Conservation (phyloP, 176 grass and related monocot species). For the Aegilops longissima region DNA sequence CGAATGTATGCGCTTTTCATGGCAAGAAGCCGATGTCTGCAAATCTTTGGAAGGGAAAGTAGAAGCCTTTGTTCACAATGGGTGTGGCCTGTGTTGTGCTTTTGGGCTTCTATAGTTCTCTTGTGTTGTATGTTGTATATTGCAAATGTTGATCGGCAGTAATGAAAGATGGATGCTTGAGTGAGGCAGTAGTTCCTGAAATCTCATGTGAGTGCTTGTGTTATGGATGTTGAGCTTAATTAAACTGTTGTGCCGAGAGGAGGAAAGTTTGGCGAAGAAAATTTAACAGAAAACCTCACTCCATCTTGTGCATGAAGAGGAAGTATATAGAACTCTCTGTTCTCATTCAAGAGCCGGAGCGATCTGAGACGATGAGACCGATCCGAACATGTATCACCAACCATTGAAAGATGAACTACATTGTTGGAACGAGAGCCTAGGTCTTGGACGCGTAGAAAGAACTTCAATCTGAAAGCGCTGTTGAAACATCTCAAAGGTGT, state of each 20-base stretch:
- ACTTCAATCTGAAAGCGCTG: no score
- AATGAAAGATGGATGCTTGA: conserved; percentile 14
- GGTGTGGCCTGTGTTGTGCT: conserved; percentile 8
- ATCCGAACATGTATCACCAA: no score
- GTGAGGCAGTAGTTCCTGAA: conserved; percentile 13
- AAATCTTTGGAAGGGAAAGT: conserved; percentile 25
- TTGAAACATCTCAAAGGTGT: no score
- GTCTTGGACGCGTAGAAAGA: no score
- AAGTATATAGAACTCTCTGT: no score
- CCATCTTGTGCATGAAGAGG: no score
- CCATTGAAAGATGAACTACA: no score
- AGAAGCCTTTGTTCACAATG: conserved; percentile 20
- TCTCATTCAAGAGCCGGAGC: no score
- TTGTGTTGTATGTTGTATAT: conserved; percentile 13
- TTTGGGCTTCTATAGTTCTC: conserved; percentile 11
- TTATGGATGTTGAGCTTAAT: conserved; percentile 19
- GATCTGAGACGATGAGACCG: no score
- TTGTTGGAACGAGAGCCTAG: no score
- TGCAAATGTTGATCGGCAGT: conserved; percentile 17
- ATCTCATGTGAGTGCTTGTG: background rate
- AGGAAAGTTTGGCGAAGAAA: background rate
- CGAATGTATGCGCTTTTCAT: conserved; percentile 31
- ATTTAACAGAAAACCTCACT: no score
- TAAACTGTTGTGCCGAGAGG: conserved; percentile 15
- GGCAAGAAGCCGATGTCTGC: conserved; percentile 14